These are phyloP conservation scores for Trichoderma aggressivum DNA, from an alignment of 2,329 filamentous ascomycete species.

Conservation along the genomic window DNA sequence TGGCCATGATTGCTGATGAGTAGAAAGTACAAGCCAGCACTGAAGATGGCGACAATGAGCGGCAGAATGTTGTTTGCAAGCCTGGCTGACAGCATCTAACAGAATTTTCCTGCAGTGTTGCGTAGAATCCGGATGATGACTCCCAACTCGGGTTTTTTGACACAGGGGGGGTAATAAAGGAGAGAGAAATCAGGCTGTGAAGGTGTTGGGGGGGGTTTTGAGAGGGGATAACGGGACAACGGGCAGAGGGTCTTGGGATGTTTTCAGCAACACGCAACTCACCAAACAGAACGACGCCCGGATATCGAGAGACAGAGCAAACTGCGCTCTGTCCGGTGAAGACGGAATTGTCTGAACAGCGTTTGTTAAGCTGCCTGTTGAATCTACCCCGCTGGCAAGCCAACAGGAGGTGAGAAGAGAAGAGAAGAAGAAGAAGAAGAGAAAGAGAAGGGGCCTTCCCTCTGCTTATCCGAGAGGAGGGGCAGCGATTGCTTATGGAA, in stretches of 20 bases:
- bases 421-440: not conserved
- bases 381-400: not conserved
- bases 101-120: not conserved
- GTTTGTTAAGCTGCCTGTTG: not conserved
- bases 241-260: not conserved
- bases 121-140: not conserved
- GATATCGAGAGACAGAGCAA: not conserved
- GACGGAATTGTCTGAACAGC: not conserved
- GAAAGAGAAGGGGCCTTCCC: not conserved
- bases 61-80: not conserved
- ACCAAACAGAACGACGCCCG: constrained; percentile 4
- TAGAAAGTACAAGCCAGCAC: constrained; percentile 1
- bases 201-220: not conserved
- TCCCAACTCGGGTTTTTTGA: not conserved
- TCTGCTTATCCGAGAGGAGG: not conserved
- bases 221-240: not conserved
- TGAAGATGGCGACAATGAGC: not conserved
- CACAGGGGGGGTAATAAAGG: not conserved
- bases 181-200: not conserved
- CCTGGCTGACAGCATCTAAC: not conserved
- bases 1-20: not conserved
- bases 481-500: constrained; percentile 3
- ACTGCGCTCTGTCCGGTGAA: not conserved
- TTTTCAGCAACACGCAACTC: not conserved
- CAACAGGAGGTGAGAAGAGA: not conserved